phyloP scores from a whole-genome alignment of 495 filamentous ascomycete species.

The Xylaria intraflava region DNA sequence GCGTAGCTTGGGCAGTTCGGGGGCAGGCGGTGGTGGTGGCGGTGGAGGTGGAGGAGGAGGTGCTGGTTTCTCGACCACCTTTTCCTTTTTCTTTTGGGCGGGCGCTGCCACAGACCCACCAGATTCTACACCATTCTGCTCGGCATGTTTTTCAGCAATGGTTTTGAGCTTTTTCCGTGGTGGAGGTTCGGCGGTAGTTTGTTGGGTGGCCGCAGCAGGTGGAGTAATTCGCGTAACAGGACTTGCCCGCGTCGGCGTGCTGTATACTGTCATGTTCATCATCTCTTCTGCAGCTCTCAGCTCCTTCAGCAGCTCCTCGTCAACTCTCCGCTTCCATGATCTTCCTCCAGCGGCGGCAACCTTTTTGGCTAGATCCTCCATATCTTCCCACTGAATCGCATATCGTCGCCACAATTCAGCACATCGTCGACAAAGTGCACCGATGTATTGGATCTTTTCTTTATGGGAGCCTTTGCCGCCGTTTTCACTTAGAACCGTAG shows the following conservation, averaged over 20 bases:
- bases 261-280: conserved; percentile 38
- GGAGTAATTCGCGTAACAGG: conserved; percentile 21
- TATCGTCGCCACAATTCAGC: conserved; percentile 91
- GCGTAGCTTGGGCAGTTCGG: conserved; percentile 59
- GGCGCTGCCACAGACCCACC: conserved; percentile 13
- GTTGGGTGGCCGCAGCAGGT: conserved; percentile 7
- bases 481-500: conserved; percentile 62
- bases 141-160: conserved; percentile 28
- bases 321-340: conserved; percentile 78
- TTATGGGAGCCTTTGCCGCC: conserved; percentile 52
- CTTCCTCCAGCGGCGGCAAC: conserved; percentile 73
- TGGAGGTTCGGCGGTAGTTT: conserved; percentile 25
- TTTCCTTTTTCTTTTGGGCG: conserved; percentile 63
- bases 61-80: conserved; percentile 42
- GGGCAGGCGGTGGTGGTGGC: conserved; percentile 41
- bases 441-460: conserved; percentile 72
- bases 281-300: conserved; percentile 48
- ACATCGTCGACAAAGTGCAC: conserved; percentile 84
- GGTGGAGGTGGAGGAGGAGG: conserved; percentile 29
- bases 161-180: conserved; percentile 53
- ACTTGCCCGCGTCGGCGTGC: conserved; percentile 39
- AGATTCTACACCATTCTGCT: conserved; percentile 21
- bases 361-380: conserved; percentile 91
- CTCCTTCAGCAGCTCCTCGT: conserved; percentile 87
- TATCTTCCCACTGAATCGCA: conserved; percentile 89